Base-by-base conservation (phyloP, 192 early-diverging fungal genomes). In the Backusella circina region DNA sequence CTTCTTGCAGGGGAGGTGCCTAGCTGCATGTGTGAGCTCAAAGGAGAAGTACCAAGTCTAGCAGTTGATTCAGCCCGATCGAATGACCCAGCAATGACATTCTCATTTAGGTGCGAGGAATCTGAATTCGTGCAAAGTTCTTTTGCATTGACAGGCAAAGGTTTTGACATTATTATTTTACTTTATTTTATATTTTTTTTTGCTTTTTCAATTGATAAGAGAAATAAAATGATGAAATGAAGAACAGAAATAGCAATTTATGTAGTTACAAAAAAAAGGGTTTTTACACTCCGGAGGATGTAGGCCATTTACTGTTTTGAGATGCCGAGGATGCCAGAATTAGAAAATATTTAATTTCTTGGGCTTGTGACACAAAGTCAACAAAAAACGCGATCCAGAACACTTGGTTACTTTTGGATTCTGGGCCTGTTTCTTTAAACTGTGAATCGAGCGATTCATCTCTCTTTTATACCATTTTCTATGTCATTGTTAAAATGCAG, bases 121-220 rank as follows among this genome's bases (percentile, higher is more conserved):
- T 38, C 26, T 2, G 65, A 28, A 31, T 32, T 26, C 2, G 31
- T 33, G 0, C 8, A 4, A 28, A 15, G 28, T 1, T 30, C 28
- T 47, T 74, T 74, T 31, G 73, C 73, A 74, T 74, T 74, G 18
- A 74, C 73, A 41, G 73, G 73, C 39, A 74, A 74, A 33, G 73
- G 73, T 1, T 35, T 30, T 7, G 64, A 66, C 73, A 74, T 74
- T 61, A 12, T 23, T 26, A 26, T 61, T 57, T 54, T 57, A 10
- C 13, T 61, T 28, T 28, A 8, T 28, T 61, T 4, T 28, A 8
- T 57, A 23, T 2, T 26, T 26, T 26, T 51, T 57, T 26, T 10
- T n/a, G n/a, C n/a, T 26, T 26, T 26, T 8, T 54, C 50, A 54
- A 54, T 54, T 26, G 10, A 28, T 57, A 57, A 57, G 54, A n/a